Evolutionary conservation across 768 basidiomycete species (phyloP), one percentile per base, ranked within the genome.

Genomic region (Boletales sp.): DNA sequence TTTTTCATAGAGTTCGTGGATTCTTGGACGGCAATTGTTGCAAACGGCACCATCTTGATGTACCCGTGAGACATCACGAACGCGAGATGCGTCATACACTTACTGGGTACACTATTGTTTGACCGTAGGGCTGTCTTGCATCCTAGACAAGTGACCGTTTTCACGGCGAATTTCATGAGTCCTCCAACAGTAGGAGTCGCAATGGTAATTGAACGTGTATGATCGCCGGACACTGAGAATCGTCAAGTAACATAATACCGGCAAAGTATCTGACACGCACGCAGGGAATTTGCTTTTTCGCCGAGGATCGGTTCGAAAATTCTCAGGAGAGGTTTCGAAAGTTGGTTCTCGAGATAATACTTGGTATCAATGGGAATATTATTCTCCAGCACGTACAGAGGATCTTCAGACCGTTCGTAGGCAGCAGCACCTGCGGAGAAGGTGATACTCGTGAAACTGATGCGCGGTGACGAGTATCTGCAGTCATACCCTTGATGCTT

Each of bases 231-330:
- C 42, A 99, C 95, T 98, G 57, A 15, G 36, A 33, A 17, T 43
- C 28, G 40, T 51, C 43, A 51, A 45, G 54, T 33, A 44, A 21
- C 18, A 42, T 11, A 44, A 41, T 32, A 13, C 38, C 35, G 32
- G 18, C 19, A 38, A 52, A 17, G 33, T 15, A 32, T 41, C 31
- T 17, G 35, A 32, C 18, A 71, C 89, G 61, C 58, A 94, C 94
- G 71, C 18, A 99, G 69, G 7, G 87, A 88, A 17, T 78, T 74
- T 5, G 95, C 92, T 59, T 90, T 94, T 36, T 94, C 94, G 1
- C 95, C 95, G 12, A 98, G 71, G 60, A 99, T 93, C 13, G 96
- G 96, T 66, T 99, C 96, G 65, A 99, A 98, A 56, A 99, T 99
- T 53, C 96, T 80, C 84, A 98, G 81, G 2, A 99, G 75, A 8